Evolutionary conservation across 1,284 basidiomycete species (phyloP), one percentile per base, ranked within the genome.

Genomic region (Sanghuangporus weigelae): DNA sequence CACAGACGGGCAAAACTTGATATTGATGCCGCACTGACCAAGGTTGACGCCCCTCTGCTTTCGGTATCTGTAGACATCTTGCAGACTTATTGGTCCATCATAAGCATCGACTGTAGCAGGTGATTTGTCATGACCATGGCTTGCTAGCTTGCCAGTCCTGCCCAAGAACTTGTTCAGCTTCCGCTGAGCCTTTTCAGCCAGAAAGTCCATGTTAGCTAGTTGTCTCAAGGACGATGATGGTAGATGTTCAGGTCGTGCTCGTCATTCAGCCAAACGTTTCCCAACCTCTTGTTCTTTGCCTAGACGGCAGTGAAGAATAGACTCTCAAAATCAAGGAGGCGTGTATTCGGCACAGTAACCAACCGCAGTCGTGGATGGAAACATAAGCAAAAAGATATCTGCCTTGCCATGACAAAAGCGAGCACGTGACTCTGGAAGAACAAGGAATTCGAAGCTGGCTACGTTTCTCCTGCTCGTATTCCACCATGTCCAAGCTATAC

Each of bases 1-100:
- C 14, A 19, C 38, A 10, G 36, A 55, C 50, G 26, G 23, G 39
- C 11, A 8, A 55, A 50, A 19, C 46, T 57, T 14, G 40, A 3
- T 11, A 58, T 44, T 36, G 2, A 55, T 23, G 26, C 31, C 46
- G 57, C 19, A 21, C 81, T 70, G 72, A 82, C 93, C 93, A 11
- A 95, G 83, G 72, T 95, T 95, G 42, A 95, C 85, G 21, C 92
- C 92, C 49, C 87, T 80, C 72, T 94, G 93, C 72, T 87, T 87
- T 53, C 92, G 81, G 74, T 86, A 89, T 31, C 84, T 81, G 68
- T 84, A 87, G 59, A 86, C 69, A 65, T 81, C 79, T 14, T 68
- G 67, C 21, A 57, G 31, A 16, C 51, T 64, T n/a, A 68, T 57
- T 46, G 59, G 62, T 12, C 56, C 38, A 54, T 63, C 57, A 38